Evolutionary conservation across 345 rosid genomes (phyloP).

Genomic region (Viola odorata): DNA sequence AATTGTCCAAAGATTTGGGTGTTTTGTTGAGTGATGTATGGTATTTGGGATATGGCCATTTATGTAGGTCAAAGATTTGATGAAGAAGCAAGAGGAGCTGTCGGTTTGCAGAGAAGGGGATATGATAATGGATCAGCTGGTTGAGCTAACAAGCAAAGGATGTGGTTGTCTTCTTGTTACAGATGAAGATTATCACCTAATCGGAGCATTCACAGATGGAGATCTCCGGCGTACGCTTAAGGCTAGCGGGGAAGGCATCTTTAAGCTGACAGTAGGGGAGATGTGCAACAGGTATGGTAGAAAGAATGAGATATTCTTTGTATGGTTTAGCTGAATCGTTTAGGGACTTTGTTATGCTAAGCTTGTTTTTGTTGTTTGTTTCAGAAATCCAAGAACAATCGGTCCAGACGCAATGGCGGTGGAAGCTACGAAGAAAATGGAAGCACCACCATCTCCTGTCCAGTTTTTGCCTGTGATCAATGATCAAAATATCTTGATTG

Average conservation of each 20-base stretch:
- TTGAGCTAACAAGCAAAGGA: conserved; percentile 90
- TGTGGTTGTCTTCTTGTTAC: conserved; percentile 89
- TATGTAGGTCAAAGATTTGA: conserved; percentile 71
- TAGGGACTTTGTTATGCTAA: not conserved
- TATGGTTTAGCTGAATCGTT: no score
- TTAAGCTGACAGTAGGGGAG: conserved; percentile 85
- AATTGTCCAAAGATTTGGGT: not conserved
- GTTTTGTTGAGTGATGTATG: not conserved
- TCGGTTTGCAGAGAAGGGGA: conserved; percentile 87
- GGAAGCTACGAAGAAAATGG: conserved; percentile 97
- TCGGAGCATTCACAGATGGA: conserved; percentile 93
- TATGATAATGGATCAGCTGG: conserved; percentile 86
- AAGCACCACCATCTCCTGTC: conserved; percentile 92
- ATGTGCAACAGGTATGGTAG: conserved; percentile 82
- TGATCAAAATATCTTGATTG: conserved; percentile 60
- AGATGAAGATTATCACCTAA: conserved; percentile 52
- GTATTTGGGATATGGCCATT: not conserved
- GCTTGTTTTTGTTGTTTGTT: conserved; percentile 1
- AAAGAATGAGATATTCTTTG: not conserved
- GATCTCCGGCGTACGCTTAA: conserved; percentile 92
- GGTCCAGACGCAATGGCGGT: conserved; percentile 90
- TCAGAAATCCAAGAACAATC: conserved; percentile 84
- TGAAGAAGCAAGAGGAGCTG: conserved; percentile 88
- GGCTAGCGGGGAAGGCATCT: conserved; percentile 81
- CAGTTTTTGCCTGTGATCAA: conserved; percentile 83